Evolutionary conservation across 768 basidiomycete species (phyloP), one percentile per base, ranked within the genome.

Genomic region (Lyophyllum semitale): DNA sequence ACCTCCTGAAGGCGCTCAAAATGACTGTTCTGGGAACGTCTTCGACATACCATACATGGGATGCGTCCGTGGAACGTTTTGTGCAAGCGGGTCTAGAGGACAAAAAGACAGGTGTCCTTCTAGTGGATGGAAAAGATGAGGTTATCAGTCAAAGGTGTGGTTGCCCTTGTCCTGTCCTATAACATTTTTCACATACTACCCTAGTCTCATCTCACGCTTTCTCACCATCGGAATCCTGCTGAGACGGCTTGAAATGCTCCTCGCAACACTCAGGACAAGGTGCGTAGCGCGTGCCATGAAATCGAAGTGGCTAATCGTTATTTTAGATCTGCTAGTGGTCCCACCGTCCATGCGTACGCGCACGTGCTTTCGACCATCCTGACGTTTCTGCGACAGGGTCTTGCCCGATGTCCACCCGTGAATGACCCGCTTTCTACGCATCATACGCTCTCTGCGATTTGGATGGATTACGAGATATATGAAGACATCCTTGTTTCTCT

Each of bases 11-110:
- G 12, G 81, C 80, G 5, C 74, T 93, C 27, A 79, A 78, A 53
- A 73, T 77, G 68, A 81, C 80, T 2, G 73, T 87, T 5, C 71
- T 88, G 29, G 91, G 91, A 40, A 77, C 82, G 4, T 88, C 91
- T 0, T 92, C 91, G 15, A 62, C 73, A 4, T 72, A 89, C 26
- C 81, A 88, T 66, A 69, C 70, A 8, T 94, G 91, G 91, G 79
- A 91, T 65, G 42, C 69, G 1, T 29, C 30, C 2, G 64, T 64
- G 2, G 86, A 91, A 59, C 76, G 72, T 17, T 93, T 95, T 62
- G 66, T 81, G 2, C 80, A 82, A 53, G 64, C 71, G 11, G 71
- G 69, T 3, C 61, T 76, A 0, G 60, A 67, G 15, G 65, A 73
- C 25, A 74, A 69, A 13, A 66, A 72, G 20, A 66, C 53, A 37